Base-by-base conservation (phyloP, 768 basidiomycete genomes). In the Collybia sordida region DNA sequence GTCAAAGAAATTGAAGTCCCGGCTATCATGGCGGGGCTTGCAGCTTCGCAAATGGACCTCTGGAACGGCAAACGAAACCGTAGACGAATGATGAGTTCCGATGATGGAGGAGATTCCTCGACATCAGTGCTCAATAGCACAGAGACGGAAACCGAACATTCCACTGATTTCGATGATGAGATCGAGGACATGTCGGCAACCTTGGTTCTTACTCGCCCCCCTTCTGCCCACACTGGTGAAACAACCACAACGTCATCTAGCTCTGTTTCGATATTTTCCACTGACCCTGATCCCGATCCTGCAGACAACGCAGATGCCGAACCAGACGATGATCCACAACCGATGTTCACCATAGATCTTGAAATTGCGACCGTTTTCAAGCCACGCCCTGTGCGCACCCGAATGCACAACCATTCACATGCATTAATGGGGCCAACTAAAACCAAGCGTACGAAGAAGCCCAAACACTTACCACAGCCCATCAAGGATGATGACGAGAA, bases 1-100 rank as follows among this genome's bases (percentile, higher is more conserved):
- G 87, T 94, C 14, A 92, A 91, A 69, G 91, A 94, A 62, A 83
- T 96, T 23, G 87, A 89, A 58, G 83, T 93, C 0, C 85, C 86
- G 0, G 77, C 75, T 0, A 74, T 71, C 9, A 69, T 86, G 57
- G 71, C 73, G 37, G 67, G 65, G 19, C 54, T 73, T 25, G 66
- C 74, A 48, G 64, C 61, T 52, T 47, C 67, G 1, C 67, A 70
- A 59, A 72, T 66, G 24, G 65, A 67, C 34, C 65, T 62, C 28
- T 72, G 72, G 73, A 68, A 69, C 24, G 65, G 70, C 45, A 66
- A 66, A 54, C 69, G 64, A 58, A 66, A 69, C 48, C 49, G 51
- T 31, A 69, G 66, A 63, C 66, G 57, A 45, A 66, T 63, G 62
- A 54, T 51, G 64, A 51, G 25, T 56, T 52, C 64, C 42, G 52